phyloP scores from a whole-genome alignment of 352 stramenopile genomes.

The Globisporangium spinosum region DNA sequence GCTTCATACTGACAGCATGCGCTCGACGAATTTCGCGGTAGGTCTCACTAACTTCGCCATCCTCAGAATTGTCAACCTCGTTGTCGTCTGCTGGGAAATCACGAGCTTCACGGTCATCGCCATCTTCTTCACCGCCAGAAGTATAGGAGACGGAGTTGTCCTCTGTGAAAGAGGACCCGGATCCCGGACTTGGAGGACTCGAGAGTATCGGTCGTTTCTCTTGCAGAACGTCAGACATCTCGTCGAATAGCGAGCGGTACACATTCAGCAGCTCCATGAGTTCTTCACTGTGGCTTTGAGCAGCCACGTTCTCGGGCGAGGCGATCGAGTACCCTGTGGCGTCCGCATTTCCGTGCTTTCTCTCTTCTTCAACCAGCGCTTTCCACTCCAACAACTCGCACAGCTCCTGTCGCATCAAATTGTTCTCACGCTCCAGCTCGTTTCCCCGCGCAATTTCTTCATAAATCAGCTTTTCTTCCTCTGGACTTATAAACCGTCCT shows the following conservation, averaged over 20 bases:
- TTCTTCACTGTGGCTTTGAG: slow-evolving; percentile 33
- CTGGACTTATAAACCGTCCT: slow-evolving; percentile 17
- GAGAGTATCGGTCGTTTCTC: slow-evolving; percentile 46
- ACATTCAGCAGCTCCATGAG: slow-evolving; percentile 59
- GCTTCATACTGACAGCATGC: slow-evolving; percentile 45
- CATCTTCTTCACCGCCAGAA: slow-evolving; percentile 31
- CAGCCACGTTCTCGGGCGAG: slow-evolving; percentile 4
- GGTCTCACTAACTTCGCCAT: slow-evolving; percentile 32
- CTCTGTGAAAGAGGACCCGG: slow-evolving; percentile 61
- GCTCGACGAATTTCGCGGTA: slow-evolving; percentile 63
- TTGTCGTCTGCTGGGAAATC: slow-evolving; percentile 36
- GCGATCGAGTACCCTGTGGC: slow-evolving; percentile 14
- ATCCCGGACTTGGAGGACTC: slow-evolving; percentile 44
- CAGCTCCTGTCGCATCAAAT: slow-evolving; percentile 60
- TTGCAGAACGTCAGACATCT: slow-evolving; percentile 53
- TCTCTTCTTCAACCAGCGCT: slow-evolving; percentile 48
- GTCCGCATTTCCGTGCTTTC: slow-evolving; percentile 31
- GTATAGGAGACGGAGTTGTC: slow-evolving; percentile 64
- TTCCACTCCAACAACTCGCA: slow-evolving; percentile 78
- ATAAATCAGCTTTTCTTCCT: slow-evolving; percentile 39
- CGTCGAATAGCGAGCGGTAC: slow-evolving; percentile 64
- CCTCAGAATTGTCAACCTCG: slow-evolving; percentile 31
- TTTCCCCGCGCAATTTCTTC: slow-evolving; percentile 36
- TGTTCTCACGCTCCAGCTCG: slow-evolving; percentile 66
- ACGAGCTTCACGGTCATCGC: slow-evolving; percentile 31